These are phyloP conservation scores for Russula sp. DNA, from an alignment of 768 basidiomycete species.

Conservation along the genomic window DNA sequence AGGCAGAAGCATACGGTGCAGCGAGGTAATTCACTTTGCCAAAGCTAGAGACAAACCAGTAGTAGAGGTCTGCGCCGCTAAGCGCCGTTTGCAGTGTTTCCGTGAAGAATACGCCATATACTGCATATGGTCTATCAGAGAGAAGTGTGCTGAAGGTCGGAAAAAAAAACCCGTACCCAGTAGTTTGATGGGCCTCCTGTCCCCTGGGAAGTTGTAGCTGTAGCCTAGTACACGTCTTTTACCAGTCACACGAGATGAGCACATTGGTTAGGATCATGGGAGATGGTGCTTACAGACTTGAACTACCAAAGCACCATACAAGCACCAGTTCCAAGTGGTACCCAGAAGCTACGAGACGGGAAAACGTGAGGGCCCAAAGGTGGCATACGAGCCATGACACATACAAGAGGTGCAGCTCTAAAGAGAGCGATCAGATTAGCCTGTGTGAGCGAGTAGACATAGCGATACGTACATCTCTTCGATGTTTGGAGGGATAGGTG, in stretches of 20 bases:
- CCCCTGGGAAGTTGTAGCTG: constrained; percentile 11
- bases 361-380: neutral
- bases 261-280: neutral
- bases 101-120: constrained; percentile 26
- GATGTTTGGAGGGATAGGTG: neutral
- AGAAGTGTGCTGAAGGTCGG: neutral
- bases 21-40: constrained; percentile 28
- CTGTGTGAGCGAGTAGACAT: neutral
- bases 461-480: neutral
- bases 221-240: constrained; percentile 19
- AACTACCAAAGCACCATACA: constrained; percentile 29
- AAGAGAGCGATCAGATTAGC: neutral
- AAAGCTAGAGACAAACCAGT: constrained; percentile 30
- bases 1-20: constrained; percentile 22
- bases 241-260: neutral
- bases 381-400: neutral
- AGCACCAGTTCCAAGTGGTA: constrained; percentile 26
- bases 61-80: constrained; percentile 27
- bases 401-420: constrained; percentile 9
- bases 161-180: constrained; percentile 1
- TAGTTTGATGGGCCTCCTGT: neutral
- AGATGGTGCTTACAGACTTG: constrained; percentile 28
- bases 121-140: constrained; percentile 14
- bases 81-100: constrained; percentile 28
- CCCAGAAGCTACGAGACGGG: constrained; percentile 1